Percentiles rank a stretch among this genome's conserved stretches.
phyloP scores from a whole-genome alignment of 2,329 filamentous ascomycete species.

The Colletotrichum magnum region DNA sequence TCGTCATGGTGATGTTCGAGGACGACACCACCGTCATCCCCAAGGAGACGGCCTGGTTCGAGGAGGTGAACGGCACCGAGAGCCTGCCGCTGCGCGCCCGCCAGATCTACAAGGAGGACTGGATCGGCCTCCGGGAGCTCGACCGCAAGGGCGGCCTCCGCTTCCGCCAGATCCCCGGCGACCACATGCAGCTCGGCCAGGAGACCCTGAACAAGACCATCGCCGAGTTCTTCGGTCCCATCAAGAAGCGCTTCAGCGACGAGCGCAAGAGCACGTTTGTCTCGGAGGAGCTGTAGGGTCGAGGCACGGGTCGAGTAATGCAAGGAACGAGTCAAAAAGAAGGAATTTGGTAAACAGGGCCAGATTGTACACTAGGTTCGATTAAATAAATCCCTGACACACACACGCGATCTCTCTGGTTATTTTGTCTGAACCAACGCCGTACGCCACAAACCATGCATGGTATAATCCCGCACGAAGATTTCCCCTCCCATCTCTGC shows the following conservation, averaged over 20 bases:
- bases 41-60: constrained; percentile 93
- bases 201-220: constrained; percentile 77
- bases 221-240: constrained; percentile 74
- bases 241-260: constrained; percentile 54
- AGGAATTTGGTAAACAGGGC: constrained; percentile 8
- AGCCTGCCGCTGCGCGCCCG: constrained; percentile 78
- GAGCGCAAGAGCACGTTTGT: constrained; percentile 43
- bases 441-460: constrained; percentile 43
- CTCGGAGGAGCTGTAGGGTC: constrained; percentile 55
- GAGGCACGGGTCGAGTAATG: neutral
- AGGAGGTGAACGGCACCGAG: constrained; percentile 82
- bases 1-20: constrained; percentile 92
- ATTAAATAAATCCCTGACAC: constrained; percentile 31
- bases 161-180: constrained; percentile 80
- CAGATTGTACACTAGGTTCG: constrained; percentile 38
- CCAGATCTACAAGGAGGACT: constrained; percentile 88
- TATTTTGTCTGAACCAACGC: constrained; percentile 41
- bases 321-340: neutral
- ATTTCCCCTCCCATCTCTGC: constrained; percentile 7
- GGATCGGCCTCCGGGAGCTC: constrained; percentile 86
- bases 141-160: constrained; percentile 84
- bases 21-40: constrained; percentile 90
- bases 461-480: constrained; percentile 40
- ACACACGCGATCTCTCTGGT: constrained; percentile 24
- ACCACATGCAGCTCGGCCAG: constrained; percentile 85